Percentiles rank a stretch among this genome's conserved stretches.
These are phyloP conservation scores for Fusarium sororula DNA, from an alignment of 2,329 filamentous ascomycete species.

Conservation along the genomic window DNA sequence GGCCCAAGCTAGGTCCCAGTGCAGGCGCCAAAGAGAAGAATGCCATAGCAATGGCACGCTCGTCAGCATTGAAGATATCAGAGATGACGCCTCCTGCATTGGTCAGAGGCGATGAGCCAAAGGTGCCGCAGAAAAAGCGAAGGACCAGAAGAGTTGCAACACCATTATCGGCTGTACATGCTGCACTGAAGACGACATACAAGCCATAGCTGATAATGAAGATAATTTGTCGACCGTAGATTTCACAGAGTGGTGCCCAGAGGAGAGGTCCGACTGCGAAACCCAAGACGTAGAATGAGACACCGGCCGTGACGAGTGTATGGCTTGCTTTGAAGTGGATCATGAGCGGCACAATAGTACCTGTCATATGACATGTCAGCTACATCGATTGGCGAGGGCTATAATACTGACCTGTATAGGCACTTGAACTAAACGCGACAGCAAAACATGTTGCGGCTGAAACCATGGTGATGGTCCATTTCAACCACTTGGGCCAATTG, in stretches of 20 bases:
- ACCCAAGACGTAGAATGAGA: conserved; percentile 71
- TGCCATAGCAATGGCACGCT: conserved; percentile 66
- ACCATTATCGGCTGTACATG: conserved; percentile 64
- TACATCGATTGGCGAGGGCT: fast-evolving
- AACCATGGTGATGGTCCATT: conserved; percentile 72
- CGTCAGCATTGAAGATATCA: conserved; percentile 66
- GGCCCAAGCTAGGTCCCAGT: conserved; percentile 67
- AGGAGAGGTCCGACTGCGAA: conserved; percentile 70
- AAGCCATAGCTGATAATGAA: conserved; percentile 66
- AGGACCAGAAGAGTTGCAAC: conserved; percentile 70
- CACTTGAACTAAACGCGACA: conserved; percentile 75
- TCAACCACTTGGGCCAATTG: conserved; percentile 62
- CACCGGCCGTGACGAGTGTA: conserved; percentile 67
- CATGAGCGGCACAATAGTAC: conserved; percentile 59
- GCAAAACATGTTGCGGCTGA: conserved; percentile 73
- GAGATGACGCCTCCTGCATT: conserved; percentile 71
- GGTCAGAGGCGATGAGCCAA: conserved; percentile 69
- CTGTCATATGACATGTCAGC: background rate
- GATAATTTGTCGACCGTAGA: conserved; percentile 68
- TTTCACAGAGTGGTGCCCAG: conserved; percentile 73
- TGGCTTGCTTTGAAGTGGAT: conserved; percentile 60
- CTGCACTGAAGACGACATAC: conserved; percentile 70
- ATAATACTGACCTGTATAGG: conserved; percentile 64
- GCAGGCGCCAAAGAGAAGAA: conserved; percentile 71
- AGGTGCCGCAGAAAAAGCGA: conserved; percentile 72